These are phyloP conservation scores for Keqinozyma sinolaborantium DNA, from an alignment of 1,139 yeast species.

Conservation along the genomic window DNA sequence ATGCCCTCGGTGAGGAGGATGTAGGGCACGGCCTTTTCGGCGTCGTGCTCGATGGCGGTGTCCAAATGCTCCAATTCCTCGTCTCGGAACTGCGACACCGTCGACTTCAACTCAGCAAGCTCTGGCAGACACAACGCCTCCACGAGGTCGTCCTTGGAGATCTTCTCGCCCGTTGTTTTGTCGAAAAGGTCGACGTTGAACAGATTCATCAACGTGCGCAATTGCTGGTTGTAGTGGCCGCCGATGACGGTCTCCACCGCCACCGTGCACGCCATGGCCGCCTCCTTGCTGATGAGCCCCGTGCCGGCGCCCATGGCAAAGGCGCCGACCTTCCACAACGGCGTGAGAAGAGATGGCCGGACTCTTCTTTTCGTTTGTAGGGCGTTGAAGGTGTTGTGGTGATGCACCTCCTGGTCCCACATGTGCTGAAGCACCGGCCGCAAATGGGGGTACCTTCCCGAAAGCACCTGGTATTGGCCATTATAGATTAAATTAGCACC, in stretches of 20 bases:
- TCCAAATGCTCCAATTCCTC: slow-evolving; percentile 94
- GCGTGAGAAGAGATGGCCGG: slow-evolving; percentile 87
- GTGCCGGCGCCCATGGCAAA: slow-evolving; percentile 83
- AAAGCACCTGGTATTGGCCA: slow-evolving; percentile 82
- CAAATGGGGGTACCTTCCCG: slow-evolving; percentile 65
- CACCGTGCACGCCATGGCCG: slow-evolving; percentile 99
- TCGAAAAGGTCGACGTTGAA: slow-evolving; percentile 46
- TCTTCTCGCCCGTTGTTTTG: slow-evolving; percentile 33
- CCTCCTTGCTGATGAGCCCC: slow-evolving; percentile 84
- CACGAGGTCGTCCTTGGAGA: slow-evolving; percentile 17
- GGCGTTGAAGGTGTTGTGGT: slow-evolving; percentile 77
- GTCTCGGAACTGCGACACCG: slow-evolving; percentile 79
- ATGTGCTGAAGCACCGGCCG: slow-evolving; percentile 79
- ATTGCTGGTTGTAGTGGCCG: slow-evolving; percentile 87
- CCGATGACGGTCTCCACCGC: slow-evolving; percentile 99
- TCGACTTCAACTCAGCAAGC: slow-evolving; percentile 51
- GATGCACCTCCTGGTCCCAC: slow-evolving; percentile 98
- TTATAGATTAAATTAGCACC: slow-evolving; percentile 93
- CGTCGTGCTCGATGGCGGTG: slow-evolving; percentile 89
- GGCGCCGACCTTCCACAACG: slow-evolving; percentile 92
- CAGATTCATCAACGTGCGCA: slow-evolving; percentile 69
- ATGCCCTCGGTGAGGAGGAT: slow-evolving; percentile 83
- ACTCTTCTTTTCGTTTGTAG: slow-evolving; percentile 77
- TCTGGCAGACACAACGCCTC: slow-evolving; percentile 47
- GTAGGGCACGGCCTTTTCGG: slow-evolving; percentile 92